phyloP scores from a whole-genome alignment of 306 rosid species.

The Argentina anserina region DNA sequence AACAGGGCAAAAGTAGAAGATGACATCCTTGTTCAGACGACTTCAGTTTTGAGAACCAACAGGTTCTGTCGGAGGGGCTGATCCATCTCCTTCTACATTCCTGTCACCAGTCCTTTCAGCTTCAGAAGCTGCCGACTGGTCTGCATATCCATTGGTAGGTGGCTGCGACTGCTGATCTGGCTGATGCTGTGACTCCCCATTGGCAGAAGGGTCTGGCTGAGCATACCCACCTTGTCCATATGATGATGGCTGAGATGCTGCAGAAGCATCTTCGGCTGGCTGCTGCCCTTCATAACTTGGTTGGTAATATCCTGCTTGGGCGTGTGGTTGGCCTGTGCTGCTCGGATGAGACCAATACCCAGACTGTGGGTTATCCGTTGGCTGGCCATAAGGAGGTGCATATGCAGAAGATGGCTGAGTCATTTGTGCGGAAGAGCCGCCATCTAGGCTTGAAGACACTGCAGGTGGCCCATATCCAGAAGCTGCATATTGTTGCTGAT shows the following conservation, averaged over 20 bases:
- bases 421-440: conserved; percentile 28
- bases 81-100: conserved; percentile 21
- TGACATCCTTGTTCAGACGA: not conserved
- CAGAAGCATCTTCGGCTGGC: conserved; percentile 23
- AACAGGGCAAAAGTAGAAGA: not conserved
- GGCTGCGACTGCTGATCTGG: conserved; percentile 21
- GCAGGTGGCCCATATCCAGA: conserved; percentile 34
- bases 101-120: conserved; percentile 21
- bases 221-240: conserved; percentile 36
- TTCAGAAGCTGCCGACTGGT: conserved; percentile 14
- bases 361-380: conserved; percentile 19
- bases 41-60: conserved; percentile 31
- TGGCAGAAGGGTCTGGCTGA: conserved; percentile 28
- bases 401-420: conserved; percentile 28
- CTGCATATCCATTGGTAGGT: conserved; percentile 22
- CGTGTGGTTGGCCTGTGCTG: conserved; percentile 23
- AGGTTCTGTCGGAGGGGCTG: conserved; percentile 24
- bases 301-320: conserved; percentile 41
- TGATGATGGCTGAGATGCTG: conserved; percentile 18
- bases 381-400: conserved; percentile 27
- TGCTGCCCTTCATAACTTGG: conserved; percentile 29
- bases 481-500: conserved; percentile 25
- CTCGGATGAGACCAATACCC: conserved; percentile 47
- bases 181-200: conserved; percentile 16
- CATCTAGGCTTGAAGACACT: conserved; percentile 21